Conservation (phyloP, 2,329 filamentous ascomycete species). For the Emmonsia crescens region DNA sequence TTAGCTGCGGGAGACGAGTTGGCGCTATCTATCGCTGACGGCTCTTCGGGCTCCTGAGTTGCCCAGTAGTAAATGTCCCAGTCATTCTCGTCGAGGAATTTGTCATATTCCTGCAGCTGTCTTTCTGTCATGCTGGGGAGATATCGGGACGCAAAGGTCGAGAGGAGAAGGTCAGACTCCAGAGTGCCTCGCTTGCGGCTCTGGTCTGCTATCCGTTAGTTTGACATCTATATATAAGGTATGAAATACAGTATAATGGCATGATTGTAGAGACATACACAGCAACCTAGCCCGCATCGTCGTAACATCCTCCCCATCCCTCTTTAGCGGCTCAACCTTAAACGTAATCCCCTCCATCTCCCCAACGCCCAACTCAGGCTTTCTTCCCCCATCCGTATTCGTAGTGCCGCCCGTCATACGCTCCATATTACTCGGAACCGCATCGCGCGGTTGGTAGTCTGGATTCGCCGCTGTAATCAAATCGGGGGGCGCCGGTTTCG, state of each 20-base stretch:
- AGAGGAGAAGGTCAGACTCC: constrained; percentile 90
- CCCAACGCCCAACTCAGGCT: constrained; percentile 52
- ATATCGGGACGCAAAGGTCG: constrained; percentile 79
- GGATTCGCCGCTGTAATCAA: constrained; percentile 46
- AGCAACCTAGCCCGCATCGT: constrained; percentile 84
- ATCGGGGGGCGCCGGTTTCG: constrained; percentile 48
- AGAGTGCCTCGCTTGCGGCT: constrained; percentile 92
- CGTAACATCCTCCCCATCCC: constrained; percentile 68
- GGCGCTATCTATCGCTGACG: constrained; percentile 46
- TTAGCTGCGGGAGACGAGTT: constrained; percentile 21
- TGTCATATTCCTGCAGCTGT: constrained; percentile 76
- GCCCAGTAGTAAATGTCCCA: constrained; percentile 99
- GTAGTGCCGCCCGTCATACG: constrained; percentile 52
- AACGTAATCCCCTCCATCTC: constrained; percentile 81
- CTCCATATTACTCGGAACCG: constrained; percentile 51
- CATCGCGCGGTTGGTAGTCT: constrained; percentile 48
- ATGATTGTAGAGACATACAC: constrained; percentile 33
- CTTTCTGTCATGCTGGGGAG: constrained; percentile 60
- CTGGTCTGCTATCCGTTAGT: constrained; percentile 57
- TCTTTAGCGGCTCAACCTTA: constrained; percentile 77
- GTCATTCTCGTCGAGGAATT: constrained; percentile 96
- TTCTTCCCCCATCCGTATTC: background rate
- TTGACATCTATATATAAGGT: background rate
- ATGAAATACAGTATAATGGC: background rate
- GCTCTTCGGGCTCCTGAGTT: constrained; percentile 59